Percentiles rank a stretch among this genome's conserved stretches.
These are phyloP conservation scores for Cicer chorassanicum DNA, from an alignment of 306 rosid species.

Conservation along the genomic window DNA sequence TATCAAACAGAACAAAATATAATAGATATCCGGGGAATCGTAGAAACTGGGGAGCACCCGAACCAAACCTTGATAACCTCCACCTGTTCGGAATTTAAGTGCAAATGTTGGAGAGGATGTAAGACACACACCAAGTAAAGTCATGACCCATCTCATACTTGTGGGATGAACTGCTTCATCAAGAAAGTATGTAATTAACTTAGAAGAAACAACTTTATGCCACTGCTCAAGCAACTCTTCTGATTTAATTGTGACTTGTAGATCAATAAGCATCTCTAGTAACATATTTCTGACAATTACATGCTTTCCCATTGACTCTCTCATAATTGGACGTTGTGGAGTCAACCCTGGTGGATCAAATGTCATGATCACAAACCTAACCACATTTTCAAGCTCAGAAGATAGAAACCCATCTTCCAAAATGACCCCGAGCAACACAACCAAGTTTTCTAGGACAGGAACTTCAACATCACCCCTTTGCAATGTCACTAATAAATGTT, in stretches of 20 bases:
- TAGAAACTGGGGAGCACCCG: slow-evolving; percentile 94
- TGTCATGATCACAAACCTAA: slow-evolving; percentile 97
- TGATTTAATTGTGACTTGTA: slow-evolving; percentile 88
- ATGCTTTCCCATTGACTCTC: slow-evolving; percentile 99
- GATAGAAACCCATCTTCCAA: slow-evolving; percentile 95
- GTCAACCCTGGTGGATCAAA: slow-evolving; percentile 90
- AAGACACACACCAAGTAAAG: slow-evolving; percentile 97
- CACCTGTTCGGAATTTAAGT: slow-evolving; percentile 92
- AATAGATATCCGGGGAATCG: slow-evolving; percentile 97
- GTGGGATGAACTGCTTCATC: slow-evolving; percentile 98
- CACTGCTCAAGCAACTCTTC: slow-evolving; percentile 97
- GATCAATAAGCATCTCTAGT: slow-evolving; percentile 97
- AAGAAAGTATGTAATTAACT: slow-evolving; percentile 93
- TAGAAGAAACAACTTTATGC: slow-evolving; percentile 97
- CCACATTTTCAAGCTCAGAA: slow-evolving; percentile 93
- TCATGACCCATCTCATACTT: slow-evolving; percentile 99
- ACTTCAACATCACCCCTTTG: slow-evolving; percentile 99
- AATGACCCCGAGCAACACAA: slow-evolving; percentile 95
- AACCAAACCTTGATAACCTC: slow-evolving; percentile 93
- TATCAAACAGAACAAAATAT: slow-evolving; percentile 93
- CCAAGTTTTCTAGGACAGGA: slow-evolving; percentile 94
- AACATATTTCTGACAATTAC: slow-evolving; percentile 98
- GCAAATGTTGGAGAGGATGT: slow-evolving; percentile 94
- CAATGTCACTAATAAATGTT: slow-evolving; percentile 93
- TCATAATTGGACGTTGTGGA: slow-evolving; percentile 64